Percentiles rank a stretch among this genome's conserved stretches.
phyloP scores from a whole-genome alignment of 2,329 filamentous ascomycete genomes.

The Diplocarpon mali region DNA sequence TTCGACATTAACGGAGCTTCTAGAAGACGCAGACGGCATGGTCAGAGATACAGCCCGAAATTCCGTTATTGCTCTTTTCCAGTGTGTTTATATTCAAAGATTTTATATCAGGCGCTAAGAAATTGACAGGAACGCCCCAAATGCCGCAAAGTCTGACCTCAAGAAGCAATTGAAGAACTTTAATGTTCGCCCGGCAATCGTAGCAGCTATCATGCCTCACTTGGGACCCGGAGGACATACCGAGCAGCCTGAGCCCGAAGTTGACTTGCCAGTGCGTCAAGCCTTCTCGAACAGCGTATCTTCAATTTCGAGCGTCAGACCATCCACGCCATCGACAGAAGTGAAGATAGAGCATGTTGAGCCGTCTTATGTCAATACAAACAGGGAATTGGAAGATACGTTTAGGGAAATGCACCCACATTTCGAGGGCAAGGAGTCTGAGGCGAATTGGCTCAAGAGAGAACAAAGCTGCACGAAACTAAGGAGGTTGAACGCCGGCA shows the following conservation, averaged over 20 bases:
- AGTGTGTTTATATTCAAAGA: conserved; percentile 35
- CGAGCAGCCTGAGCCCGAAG: conserved; percentile 19
- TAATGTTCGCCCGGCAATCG: conserved; percentile 79
- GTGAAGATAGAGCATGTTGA: conserved; percentile 59
- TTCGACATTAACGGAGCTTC: conserved; percentile 67
- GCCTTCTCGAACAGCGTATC: conserved; percentile 42
- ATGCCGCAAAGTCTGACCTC: conserved; percentile 75
- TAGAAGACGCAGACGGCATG: conserved; percentile 82
- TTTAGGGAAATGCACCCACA: conserved; percentile 68
- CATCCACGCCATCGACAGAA: conserved; percentile 52
- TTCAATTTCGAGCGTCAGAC: conserved; percentile 33
- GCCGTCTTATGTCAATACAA: conserved; percentile 72
- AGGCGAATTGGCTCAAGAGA: conserved; percentile 81
- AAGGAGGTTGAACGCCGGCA: conserved; percentile 70
- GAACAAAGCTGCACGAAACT: conserved; percentile 73
- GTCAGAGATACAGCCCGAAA: conserved; percentile 77
- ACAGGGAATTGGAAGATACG: conserved; percentile 78
- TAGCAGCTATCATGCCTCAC: conserved; percentile 66
- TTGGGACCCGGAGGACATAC: conserved; percentile 42
- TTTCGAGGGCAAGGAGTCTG: conserved; percentile 83
- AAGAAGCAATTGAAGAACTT: conserved; percentile 76
- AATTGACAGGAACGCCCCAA: conserved; percentile 56
- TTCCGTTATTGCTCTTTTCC: conserved; percentile 79
- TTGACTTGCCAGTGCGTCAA: conserved; percentile 32
- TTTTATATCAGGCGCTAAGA: conserved; percentile 6